Conservation (phyloP, 495 filamentous ascomycete species). For the Oidiodendron maius region DNA sequence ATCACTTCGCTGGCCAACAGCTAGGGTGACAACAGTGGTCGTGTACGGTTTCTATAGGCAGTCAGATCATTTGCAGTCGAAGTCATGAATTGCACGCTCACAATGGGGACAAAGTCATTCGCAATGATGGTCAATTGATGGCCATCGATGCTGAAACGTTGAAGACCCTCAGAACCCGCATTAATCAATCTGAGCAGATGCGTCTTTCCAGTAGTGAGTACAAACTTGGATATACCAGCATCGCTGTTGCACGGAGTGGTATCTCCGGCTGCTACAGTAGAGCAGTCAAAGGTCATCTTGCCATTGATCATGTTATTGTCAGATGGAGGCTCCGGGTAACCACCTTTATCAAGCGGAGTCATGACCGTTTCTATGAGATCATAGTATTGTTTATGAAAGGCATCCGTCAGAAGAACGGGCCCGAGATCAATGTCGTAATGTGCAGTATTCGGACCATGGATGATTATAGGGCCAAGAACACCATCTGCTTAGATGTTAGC, state of each 20-base stretch:
- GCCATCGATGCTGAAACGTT: constrained; percentile 45
- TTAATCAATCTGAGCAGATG: constrained; percentile 44
- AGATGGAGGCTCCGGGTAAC: constrained; percentile 24
- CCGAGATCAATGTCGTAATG: constrained; percentile 44
- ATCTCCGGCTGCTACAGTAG: constrained; percentile 28
- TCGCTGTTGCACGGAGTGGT: constrained; percentile 34
- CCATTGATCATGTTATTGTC: constrained; percentile 51
- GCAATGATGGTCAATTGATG: constrained; percentile 44
- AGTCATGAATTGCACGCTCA: constrained; percentile 22
- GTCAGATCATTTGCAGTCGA: constrained; percentile 27
- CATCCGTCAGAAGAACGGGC: constrained; percentile 42
- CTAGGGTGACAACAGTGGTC: constrained; percentile 26
- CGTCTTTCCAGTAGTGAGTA: constrained; percentile 39
- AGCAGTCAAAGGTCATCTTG: constrained; percentile 47
- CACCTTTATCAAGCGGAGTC: constrained; percentile 5
- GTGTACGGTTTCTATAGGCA: constrained; percentile 31
- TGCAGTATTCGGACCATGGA: constrained; percentile 30
- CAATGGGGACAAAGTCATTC: constrained; percentile 45
- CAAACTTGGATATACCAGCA: constrained; percentile 43
- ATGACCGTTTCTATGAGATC: constrained; percentile 34
- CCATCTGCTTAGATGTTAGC: constrained; percentile 40
- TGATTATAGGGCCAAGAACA: constrained; percentile 39
- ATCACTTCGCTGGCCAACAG: constrained; percentile 62
- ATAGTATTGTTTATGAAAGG: constrained; percentile 37
- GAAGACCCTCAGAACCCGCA: constrained; percentile 46